Evolutionary conservation across 768 basidiomycete species (phyloP).

Genomic region (Dentipellis fragilis): DNA sequence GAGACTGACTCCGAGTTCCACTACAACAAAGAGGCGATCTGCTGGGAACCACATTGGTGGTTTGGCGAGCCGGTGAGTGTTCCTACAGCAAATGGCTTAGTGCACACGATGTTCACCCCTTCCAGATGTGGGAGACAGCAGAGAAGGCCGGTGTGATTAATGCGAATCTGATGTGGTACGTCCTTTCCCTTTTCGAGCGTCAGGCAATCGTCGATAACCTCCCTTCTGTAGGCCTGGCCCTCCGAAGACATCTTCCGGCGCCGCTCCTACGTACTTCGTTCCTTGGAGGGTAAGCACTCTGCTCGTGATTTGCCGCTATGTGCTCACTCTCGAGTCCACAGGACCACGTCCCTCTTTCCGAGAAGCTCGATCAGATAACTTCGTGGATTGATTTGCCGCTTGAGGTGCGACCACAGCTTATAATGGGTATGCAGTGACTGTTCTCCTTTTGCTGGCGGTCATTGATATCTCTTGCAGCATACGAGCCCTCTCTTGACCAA

Average conservation of each 20-base stretch:
- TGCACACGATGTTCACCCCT: conserved; percentile 1
- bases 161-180: conserved; percentile 89
- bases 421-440: conserved; percentile 41
- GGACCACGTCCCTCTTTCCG: conserved; percentile 53
- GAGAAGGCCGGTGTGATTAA: conserved; percentile 60
- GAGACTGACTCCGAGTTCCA: conserved; percentile 49
- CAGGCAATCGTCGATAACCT: background rate
- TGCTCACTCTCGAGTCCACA: conserved; percentile 4
- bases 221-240: conserved; percentile 64
- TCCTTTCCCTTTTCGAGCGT: conserved; percentile 3
- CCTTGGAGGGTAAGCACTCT: conserved; percentile 53
- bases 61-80: conserved; percentile 70
- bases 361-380: conserved; percentile 71
- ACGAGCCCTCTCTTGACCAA: conserved; percentile 82
- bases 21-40: conserved; percentile 53
- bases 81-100: background rate
- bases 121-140: conserved; percentile 87
- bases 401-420: conserved; percentile 63
- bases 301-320: background rate
- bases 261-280: conserved; percentile 62
- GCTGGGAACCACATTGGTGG: conserved; percentile 76
- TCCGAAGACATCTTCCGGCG: conserved; percentile 54
- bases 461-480: conserved; percentile 33
- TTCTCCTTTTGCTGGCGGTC: conserved; percentile 4
- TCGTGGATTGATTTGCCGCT: conserved; percentile 76